Percentiles rank a stretch among this genome's conserved stretches.
phyloP scores from a whole-genome alignment of 805 yeast genomes.

The Starmerella lactis-condensi region DNA sequence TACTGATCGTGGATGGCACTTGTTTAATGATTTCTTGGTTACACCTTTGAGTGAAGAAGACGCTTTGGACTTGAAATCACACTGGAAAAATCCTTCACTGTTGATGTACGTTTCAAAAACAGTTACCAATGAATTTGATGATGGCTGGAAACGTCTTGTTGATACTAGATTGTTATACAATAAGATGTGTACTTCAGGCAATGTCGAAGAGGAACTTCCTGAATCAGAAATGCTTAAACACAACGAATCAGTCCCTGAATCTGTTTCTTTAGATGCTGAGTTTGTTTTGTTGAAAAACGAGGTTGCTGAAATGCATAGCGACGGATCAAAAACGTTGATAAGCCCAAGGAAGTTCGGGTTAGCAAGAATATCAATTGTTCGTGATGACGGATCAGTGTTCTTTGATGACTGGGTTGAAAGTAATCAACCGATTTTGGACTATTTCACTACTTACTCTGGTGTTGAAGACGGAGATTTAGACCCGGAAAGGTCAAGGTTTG shows the following conservation, averaged over 20 bases:
- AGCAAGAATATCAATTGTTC: conserved; percentile 74
- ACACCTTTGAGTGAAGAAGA: conserved; percentile 55
- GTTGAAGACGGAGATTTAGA: conserved; percentile 81
- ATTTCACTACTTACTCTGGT: conserved; percentile 83
- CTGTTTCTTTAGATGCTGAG: conserved; percentile 92
- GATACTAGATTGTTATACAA: conserved; percentile 50
- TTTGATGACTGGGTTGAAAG: conserved; percentile 85
- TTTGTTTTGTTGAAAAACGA: conserved; percentile 72
- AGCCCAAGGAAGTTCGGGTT: conserved; percentile 59
- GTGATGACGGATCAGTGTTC: conserved; percentile 29
- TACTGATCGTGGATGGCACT: conserved; percentile 36
- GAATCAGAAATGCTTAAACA: conserved; percentile 55
- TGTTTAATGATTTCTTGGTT: conserved; percentile 85
- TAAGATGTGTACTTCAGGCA: conserved; percentile 55
- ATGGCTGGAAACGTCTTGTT: conserved; percentile 33
- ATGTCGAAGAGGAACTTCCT: conserved; percentile 33
- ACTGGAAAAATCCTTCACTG: conserved; percentile 61
- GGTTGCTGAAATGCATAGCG: conserved; percentile 53
- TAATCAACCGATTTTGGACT: conserved; percentile 49
- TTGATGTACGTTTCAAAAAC: conserved; percentile 12
- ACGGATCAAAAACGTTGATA: conserved; percentile 50
- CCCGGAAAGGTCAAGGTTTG: conserved; percentile 41
- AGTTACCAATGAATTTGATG: conserved; percentile 24
- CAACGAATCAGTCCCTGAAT: conserved; percentile 45
- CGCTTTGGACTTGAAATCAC: conserved; percentile 47